phyloP scores from a whole-genome alignment of 441 rosid genomes.

The Populus hybrid region DNA sequence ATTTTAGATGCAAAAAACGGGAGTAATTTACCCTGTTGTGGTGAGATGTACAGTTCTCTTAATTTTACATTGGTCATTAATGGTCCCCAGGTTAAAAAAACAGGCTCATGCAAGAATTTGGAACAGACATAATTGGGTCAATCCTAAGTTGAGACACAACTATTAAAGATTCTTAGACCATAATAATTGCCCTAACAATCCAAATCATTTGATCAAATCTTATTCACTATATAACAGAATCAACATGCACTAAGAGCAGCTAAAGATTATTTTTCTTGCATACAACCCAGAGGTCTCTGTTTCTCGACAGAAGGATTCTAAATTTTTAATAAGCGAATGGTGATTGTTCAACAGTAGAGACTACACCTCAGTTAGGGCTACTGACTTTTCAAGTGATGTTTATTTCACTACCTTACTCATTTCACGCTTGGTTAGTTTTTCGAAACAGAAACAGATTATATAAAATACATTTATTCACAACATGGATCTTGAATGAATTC shows the following conservation, averaged over 20 bases:
- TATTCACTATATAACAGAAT: constrained; percentile 15
- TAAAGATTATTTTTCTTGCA: background rate
- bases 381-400: constrained; percentile 12
- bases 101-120: constrained; percentile 17
- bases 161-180: constrained; percentile 38
- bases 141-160: constrained; percentile 28
- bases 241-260: constrained; percentile 9
- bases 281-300: background rate
- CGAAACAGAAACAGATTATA: no score
- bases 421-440: no score
- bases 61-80: background rate
- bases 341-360: background rate
- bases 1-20: background rate
- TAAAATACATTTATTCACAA: no score
- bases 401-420: no score
- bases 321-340: background rate
- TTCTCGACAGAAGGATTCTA: background rate
- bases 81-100: constrained; percentile 5
- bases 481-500: no score
- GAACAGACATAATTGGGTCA: constrained; percentile 34
- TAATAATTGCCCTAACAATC: constrained; percentile 33
- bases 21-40: background rate
- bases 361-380: background rate
- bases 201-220: constrained; percentile 31
- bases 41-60: constrained; percentile 10